A percentile compares a stretch with the other conserved stretches of the same genome.
These are phyloP conservation scores for Neonectria sp. DNA, from an alignment of 2,329 filamentous ascomycete genomes.

Conservation along the genomic window DNA sequence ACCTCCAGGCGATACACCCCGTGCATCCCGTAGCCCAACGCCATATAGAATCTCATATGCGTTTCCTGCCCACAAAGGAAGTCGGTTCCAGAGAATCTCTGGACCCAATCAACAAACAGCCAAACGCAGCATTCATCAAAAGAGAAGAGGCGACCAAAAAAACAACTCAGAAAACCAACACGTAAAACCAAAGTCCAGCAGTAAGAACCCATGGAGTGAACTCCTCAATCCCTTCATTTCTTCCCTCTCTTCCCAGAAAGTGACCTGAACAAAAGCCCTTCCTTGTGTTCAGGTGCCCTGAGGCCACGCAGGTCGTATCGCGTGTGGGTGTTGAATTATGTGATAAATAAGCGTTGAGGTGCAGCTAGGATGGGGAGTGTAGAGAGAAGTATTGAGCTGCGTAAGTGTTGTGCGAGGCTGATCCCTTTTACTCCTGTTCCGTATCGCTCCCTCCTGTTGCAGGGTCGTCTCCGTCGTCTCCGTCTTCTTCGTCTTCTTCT, in stretches of 20 bases:
- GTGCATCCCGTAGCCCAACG: conserved; percentile 43
- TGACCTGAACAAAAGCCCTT: conserved; percentile 28
- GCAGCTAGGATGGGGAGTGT: background rate
- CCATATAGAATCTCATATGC: conserved; percentile 40
- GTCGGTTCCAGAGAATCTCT: conserved; percentile 14
- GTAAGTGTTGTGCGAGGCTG: background rate
- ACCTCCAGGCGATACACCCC: conserved; percentile 29
- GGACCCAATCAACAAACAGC: conserved; percentile 27
- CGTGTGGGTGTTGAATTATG: conserved; percentile 35
- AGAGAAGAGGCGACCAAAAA: conserved; percentile 9
- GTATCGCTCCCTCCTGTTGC: conserved; percentile 48
- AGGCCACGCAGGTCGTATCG: conserved; percentile 35
- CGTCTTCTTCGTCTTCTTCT: conserved; percentile 40
- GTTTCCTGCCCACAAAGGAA: conserved; percentile 35
- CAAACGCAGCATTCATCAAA: conserved; percentile 17
- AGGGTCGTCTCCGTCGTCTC: conserved; percentile 43
- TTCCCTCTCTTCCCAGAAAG: conserved; percentile 12
- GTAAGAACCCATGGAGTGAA: conserved; percentile 20
- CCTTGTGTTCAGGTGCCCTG: conserved; percentile 32
- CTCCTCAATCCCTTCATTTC: conserved; percentile 22
- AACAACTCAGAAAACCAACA: background rate
- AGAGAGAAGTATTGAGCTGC: background rate
- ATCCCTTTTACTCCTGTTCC: conserved; percentile 42
- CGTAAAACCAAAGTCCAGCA: conserved; percentile 12
- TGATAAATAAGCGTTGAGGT: conserved; percentile 36